A percentile compares a stretch with the other conserved stretches of the same genome.
Evolutionary conservation across 2,329 filamentous ascomycete genomes (phyloP).

Genomic region (Arthroderma sp.): DNA sequence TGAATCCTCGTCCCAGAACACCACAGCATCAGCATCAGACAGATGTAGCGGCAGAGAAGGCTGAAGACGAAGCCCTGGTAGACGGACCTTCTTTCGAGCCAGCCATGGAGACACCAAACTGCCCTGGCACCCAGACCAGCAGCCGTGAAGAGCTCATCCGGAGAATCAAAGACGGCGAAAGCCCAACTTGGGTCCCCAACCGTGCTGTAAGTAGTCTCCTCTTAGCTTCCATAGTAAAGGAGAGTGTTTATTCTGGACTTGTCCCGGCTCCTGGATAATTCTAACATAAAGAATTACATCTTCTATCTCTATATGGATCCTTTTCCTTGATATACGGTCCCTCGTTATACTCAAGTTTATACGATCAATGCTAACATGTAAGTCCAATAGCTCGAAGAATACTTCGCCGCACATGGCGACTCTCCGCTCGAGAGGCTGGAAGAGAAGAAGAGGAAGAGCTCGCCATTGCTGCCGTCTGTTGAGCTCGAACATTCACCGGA

Average conservation of each 20-base stretch:
- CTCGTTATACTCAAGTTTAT: neutral
- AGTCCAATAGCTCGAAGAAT: slow-evolving; percentile 26
- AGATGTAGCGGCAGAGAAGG: neutral
- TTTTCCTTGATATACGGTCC: slow-evolving; percentile 9
- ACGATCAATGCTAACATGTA: slow-evolving; percentile 5
- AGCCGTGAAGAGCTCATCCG: slow-evolving; percentile 72
- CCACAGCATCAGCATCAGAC: slow-evolving; percentile 11
- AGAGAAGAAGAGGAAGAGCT: slow-evolving; percentile 13
- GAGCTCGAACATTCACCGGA: slow-evolving; percentile 30
- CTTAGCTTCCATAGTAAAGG: neutral
- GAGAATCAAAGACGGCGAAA: slow-evolving; percentile 66
- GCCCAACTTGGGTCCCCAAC: slow-evolving; percentile 59
- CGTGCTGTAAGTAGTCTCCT: slow-evolving; percentile 40
- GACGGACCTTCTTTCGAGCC: slow-evolving; percentile 12
- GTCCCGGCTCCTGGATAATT: neutral
- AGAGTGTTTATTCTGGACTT: neutral
- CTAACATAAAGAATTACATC: too few species aligned
- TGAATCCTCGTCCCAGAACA: neutral
- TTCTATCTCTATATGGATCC: neutral
- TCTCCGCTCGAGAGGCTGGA: slow-evolving; percentile 31
- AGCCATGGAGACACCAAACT: slow-evolving; percentile 12
- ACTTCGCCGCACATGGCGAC: slow-evolving; percentile 28
- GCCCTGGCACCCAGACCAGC: slow-evolving; percentile 21
- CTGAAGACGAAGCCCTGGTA: slow-evolving; percentile 13
- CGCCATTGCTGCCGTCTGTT: slow-evolving; percentile 35